Base-by-base conservation (phyloP, 768 basidiomycete species). In the Exidia glandulosa region DNA sequence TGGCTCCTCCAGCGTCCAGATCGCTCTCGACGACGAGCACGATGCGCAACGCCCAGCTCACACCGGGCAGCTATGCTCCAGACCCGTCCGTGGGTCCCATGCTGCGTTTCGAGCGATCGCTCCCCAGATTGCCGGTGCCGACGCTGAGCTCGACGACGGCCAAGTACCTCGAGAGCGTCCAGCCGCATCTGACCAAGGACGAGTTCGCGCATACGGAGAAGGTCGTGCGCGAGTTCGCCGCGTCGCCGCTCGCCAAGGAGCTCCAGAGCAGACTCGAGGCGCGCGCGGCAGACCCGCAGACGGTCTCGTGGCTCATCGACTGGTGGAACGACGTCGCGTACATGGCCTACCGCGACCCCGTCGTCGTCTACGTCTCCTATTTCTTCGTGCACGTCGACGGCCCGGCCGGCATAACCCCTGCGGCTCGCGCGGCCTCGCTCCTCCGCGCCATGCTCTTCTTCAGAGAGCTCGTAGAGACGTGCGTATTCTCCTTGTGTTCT, bases 251-350 rank as follows among this genome's bases (percentile, higher is more conserved):
- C 57, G 84, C 84, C 1, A 77, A 79, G 16, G 81, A 83, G 59
- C 80, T 98, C 13, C 95, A 98, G 73, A 71, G 75, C 34, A 79
- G 96, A 2, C 78, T 98, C 33, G 78, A 90, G 68, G 77, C 81
- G 25, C 82, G 94, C 2, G 92, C 93, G 0, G 76, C 77, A 0
- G 77, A 82, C 29, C 80, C 82, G 1, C 71, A 72, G 19, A 71
- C 74, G 57, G 76, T 75, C 66, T 94, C 80, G 75, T 99, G 96
- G 96, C 78, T 99, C n/a, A 80, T 82, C 54, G 92, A 95, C 57
- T 99, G 96, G 96, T 99, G 95, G 95, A 94, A 98, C 73, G 91
- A 96, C 34, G 81, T 72, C 3, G 94, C 94, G 19, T 90, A 89
- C 70, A 86, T 91, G 87, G 86, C 76, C 5, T 90, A 90, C 68